These are phyloP conservation scores for Aquanectria penicillioides DNA, from an alignment of 2,329 filamentous ascomycete genomes.

Conservation along the genomic window DNA sequence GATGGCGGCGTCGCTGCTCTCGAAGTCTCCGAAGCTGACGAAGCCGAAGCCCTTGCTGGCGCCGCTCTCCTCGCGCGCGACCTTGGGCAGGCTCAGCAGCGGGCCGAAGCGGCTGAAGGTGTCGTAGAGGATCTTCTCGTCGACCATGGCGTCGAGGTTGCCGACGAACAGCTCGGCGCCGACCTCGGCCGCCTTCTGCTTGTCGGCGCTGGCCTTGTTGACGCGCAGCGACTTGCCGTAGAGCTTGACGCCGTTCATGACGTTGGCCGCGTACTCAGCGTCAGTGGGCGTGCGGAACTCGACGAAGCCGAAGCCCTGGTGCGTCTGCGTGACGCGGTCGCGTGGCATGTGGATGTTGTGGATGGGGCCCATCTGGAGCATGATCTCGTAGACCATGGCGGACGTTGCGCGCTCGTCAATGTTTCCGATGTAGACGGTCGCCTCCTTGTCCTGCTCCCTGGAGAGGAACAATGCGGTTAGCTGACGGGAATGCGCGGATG, in stretches of 20 bases:
- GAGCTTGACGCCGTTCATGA: slow-evolving; percentile 95
- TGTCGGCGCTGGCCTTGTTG: slow-evolving; percentile 92
- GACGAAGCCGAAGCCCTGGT: slow-evolving; percentile 99
- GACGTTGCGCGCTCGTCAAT: slow-evolving; percentile 96
- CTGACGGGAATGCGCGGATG: too few species aligned
- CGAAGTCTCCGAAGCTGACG: slow-evolving; percentile 91
- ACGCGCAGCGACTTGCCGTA: slow-evolving; percentile 96
- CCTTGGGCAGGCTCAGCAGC: slow-evolving; percentile 86
- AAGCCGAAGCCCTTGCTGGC: slow-evolving; percentile 97
- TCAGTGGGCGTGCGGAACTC: slow-evolving; percentile 96
- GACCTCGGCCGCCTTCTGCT: slow-evolving; percentile 91
- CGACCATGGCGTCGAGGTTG: slow-evolving; percentile 92
- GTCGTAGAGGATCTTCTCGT: slow-evolving; percentile 95
- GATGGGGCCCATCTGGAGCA: slow-evolving; percentile 97
- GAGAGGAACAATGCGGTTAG: slow-evolving; percentile 23
- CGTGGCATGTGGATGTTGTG: slow-evolving; percentile 98
- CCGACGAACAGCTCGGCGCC: slow-evolving; percentile 97
- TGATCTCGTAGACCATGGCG: slow-evolving; percentile 93
- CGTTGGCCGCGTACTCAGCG: slow-evolving; percentile 94
- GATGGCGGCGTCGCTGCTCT: slow-evolving; percentile 91
- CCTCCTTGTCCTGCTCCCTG: slow-evolving; percentile 98
- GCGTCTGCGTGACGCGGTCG: slow-evolving; percentile 94
- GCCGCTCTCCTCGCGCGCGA: slow-evolving; percentile 88
- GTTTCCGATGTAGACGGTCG: slow-evolving; percentile 97
- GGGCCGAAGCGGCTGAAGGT: slow-evolving; percentile 92